Evolutionary conservation across 2,329 filamentous ascomycete species (phyloP), one percentile per base, ranked within the genome.

Genomic region (Lomentospora prolificans): DNA sequence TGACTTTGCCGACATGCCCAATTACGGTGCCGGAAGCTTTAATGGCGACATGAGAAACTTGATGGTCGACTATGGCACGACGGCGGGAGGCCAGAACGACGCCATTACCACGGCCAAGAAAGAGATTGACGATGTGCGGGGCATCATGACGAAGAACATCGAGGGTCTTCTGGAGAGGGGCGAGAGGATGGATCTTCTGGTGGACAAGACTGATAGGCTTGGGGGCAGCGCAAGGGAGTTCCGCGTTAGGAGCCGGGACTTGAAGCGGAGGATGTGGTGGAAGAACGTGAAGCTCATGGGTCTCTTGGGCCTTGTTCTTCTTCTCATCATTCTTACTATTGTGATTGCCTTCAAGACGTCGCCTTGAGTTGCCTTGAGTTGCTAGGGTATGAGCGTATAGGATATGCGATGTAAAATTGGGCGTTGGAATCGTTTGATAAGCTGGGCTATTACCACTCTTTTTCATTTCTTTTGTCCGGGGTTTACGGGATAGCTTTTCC

Each of bases 211-310:
- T 51, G 92, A 96, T 68, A 79, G 90, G 46, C 71, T 99, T 39
- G 94, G 92, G 12, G 89, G 89, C 27, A 94, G 84, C 68, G 90
- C 94, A 55, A 79, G 86, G 63, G 94, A 99, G 68, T 99, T 99
- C 67, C 78, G 94, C 54, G 85, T 97, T 17, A 79, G 92, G 62
- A 95, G 88, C 68, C 77, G 90, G 25, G 90, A 90, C 1, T 70
- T 99, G 63, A 88, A 94, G 74, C 81, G 95, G 66, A 81, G 86
- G 71, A 97, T 99, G 94, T 99, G 94, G 94, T 97, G 92, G 92
- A 97, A 97, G 84, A 97, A 99, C 69, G 81, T 95, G 50, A 95
- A 95, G 75, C 73, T 99, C 62, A 96, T 97, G 90, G 85, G 82
- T 5, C 70, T 99, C 63, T 66, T 91, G 59, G 76, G 71, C 3